Conservation (phyloP, 176 grass and related monocot genomes). For the Tillandsia leiboldiana region DNA sequence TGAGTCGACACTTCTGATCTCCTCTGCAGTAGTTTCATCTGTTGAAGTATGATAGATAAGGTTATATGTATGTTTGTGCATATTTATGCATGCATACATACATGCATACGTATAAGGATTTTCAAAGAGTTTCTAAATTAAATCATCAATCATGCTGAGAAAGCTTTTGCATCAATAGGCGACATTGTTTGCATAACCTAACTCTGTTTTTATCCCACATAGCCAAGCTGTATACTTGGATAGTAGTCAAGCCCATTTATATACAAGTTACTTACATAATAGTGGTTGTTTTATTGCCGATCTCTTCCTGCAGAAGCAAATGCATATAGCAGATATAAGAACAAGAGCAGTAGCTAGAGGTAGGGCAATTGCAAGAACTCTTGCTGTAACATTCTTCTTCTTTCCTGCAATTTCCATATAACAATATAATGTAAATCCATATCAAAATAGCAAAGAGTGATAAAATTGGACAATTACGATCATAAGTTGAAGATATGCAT, state of each 20-base stretch:
- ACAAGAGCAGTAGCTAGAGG: constrained; percentile 23
- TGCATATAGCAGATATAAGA: constrained; percentile 7
- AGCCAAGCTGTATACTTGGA: too few relatives aligned
- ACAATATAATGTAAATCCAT: too few relatives aligned
- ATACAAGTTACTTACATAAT: constrained; percentile 28
- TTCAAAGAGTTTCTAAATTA: neutral
- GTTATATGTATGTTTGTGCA: too few relatives aligned
- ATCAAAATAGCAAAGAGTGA: too few relatives aligned
- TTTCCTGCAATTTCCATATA: constrained; percentile 25
- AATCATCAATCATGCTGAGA: too few relatives aligned
- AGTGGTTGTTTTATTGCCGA: constrained; percentile 3
- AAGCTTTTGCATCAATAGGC: too few relatives aligned
- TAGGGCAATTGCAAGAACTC: constrained; percentile 30
- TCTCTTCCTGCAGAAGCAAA: constrained; percentile 26
- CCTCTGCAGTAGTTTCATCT: constrained; percentile 30
- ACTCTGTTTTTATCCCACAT: neutral
- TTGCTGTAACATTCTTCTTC: constrained; percentile 13
- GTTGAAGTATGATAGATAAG: neutral
- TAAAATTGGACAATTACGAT: too few relatives aligned
- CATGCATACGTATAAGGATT: too few relatives aligned
- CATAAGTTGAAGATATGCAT: too few relatives aligned
- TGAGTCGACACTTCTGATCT: constrained; percentile 32
- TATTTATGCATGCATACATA: too few relatives aligned
- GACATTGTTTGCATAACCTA: neutral
- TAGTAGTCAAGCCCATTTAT: neutral